Conservation (phyloP, 2,329 filamentous ascomycete species). For the Dryadomyces quercus-mongolicae region DNA sequence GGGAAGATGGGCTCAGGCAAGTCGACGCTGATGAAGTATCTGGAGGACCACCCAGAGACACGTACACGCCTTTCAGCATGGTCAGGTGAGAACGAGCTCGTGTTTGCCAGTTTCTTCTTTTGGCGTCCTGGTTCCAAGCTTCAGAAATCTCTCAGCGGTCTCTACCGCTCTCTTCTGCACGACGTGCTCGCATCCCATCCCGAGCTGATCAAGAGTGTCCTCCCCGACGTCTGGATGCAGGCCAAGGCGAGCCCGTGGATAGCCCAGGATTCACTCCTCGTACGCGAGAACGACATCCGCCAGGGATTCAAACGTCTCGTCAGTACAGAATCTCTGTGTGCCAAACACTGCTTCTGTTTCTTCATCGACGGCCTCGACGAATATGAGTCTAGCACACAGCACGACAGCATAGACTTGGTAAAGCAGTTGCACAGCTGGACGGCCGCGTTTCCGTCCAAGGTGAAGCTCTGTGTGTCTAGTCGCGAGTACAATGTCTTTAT, state of each 20-base stretch:
- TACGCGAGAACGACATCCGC: neutral
- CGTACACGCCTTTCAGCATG: neutral
- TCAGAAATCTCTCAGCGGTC: neutral
- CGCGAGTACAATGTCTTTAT: neutral
- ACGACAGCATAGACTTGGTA: neutral
- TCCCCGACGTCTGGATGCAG: neutral
- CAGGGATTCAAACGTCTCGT: neutral
- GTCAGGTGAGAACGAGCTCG: neutral
- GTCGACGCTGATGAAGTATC: slow-evolving; percentile 4
- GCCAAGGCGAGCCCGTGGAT: neutral
- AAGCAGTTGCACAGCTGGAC: neutral
- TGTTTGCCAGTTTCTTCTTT: neutral
- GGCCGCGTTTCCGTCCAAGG: too few relatives aligned
- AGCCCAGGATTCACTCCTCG: accelerated
- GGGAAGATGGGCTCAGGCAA: slow-evolving; percentile 6
- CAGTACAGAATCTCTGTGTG: neutral
- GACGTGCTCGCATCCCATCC: neutral
- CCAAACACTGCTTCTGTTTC: neutral
- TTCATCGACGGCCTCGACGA: slow-evolving; percentile 6
- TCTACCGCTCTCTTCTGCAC: slow-evolving; percentile 1
- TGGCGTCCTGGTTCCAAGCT: neutral
- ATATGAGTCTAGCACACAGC: neutral
- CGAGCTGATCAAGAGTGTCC: neutral
- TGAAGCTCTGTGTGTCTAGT: slow-evolving; percentile 5
- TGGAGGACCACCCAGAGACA: neutral